These are phyloP conservation scores for Trypanosoma cruzi DNA, from an alignment of 208 protist genomes.

Conservation along the genomic window DNA sequence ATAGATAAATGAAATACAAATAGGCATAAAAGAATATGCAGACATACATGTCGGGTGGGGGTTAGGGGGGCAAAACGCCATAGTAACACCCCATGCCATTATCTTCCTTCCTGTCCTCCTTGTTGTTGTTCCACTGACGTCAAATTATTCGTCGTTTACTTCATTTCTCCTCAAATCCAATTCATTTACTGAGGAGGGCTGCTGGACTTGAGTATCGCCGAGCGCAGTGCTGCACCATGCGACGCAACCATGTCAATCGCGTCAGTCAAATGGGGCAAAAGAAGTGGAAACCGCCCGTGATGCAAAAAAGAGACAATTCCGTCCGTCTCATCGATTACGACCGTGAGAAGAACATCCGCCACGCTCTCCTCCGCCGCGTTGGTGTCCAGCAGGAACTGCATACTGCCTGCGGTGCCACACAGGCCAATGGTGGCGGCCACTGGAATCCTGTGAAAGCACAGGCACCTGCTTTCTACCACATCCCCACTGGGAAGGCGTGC, in stretches of 20 bases:
- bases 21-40: too few relatives aligned
- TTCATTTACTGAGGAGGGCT: background rate
- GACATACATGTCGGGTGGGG: too few relatives aligned
- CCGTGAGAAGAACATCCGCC: constrained; percentile 57
- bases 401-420: constrained; percentile 12
- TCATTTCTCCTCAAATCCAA: background rate
- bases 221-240: constrained; percentile 17
- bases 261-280: constrained; percentile 36
- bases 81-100: background rate
- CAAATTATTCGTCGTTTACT: constrained; percentile 11
- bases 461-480: constrained; percentile 41
- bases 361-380: constrained; percentile 83
- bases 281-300: constrained; percentile 47
- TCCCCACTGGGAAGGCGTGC: constrained; percentile 75
- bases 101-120: background rate
- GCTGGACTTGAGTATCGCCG: constrained; percentile 23
- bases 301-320: constrained; percentile 58
- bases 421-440: constrained; percentile 64
- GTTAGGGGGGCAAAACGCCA: background rate
- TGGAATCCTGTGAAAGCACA: constrained; percentile 54
- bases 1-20: too few relatives aligned
- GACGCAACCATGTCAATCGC: constrained; percentile 12
- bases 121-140: background rate
- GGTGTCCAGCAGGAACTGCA: constrained; percentile 64
- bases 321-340: constrained; percentile 60